These are phyloP conservation scores for Malassezia vespertilionis DNA, from an alignment of 1,284 basidiomycete species.

Conservation along the genomic window DNA sequence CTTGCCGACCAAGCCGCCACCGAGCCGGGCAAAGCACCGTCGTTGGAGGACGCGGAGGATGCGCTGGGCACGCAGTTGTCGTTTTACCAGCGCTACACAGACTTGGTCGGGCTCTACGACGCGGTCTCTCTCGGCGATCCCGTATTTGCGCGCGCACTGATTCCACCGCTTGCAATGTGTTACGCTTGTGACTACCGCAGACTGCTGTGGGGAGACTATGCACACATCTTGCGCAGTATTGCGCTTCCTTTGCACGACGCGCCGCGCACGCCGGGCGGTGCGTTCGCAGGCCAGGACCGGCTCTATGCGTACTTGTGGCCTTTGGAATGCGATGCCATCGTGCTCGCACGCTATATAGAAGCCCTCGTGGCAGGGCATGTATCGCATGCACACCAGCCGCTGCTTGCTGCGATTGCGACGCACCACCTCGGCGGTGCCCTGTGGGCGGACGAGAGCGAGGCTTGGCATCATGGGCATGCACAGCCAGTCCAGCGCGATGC, in stretches of 20 bases:
- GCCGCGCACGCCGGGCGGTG: slow-evolving; percentile 51
- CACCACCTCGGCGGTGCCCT: slow-evolving; percentile 58
- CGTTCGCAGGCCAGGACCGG: slow-evolving; percentile 35
- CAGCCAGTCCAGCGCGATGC: neutral
- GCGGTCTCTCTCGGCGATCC: slow-evolving; percentile 75
- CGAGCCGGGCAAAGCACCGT: slow-evolving; percentile 25
- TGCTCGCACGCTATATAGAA: slow-evolving; percentile 54
- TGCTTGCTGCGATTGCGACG: slow-evolving; percentile 61
- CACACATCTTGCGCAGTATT: slow-evolving; percentile 49
- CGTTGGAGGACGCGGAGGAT: slow-evolving; percentile 15
- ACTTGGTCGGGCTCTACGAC: slow-evolving; percentile 78
- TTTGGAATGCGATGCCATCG: slow-evolving; percentile 58
- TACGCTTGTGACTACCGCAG: slow-evolving; percentile 74
- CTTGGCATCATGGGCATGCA: neutral
- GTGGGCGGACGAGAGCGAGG: slow-evolving; percentile 1
- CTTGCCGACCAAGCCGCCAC: slow-evolving; percentile 17
- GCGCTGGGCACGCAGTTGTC: slow-evolving; percentile 31
- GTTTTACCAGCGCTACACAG: slow-evolving; percentile 89
- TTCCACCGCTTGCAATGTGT: slow-evolving; percentile 63
- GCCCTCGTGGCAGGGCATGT: slow-evolving; percentile 45
- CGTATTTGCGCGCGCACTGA: slow-evolving; percentile 64
- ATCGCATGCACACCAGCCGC: slow-evolving; percentile 49
- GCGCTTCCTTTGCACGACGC: slow-evolving; percentile 9
- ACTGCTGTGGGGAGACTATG: slow-evolving; percentile 70
- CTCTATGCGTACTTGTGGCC: slow-evolving; percentile 58